phyloP scores from a whole-genome alignment of 2,329 filamentous ascomycete species.

The Aplosporella prunicola region DNA sequence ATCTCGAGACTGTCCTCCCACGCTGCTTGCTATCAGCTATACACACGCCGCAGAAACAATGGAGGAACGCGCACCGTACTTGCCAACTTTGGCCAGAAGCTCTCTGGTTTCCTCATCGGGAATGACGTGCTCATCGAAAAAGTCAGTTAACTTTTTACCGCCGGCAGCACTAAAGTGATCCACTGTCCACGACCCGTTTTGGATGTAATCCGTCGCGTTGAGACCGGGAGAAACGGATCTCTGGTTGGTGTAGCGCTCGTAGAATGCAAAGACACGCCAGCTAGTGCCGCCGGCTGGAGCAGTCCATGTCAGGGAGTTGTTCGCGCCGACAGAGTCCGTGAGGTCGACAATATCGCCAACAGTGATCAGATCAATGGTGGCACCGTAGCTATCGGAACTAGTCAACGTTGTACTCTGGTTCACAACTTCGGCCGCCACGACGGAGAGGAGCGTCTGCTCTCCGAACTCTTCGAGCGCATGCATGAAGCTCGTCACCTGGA shows the following conservation, averaged over 20 bases:
- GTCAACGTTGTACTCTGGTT: too few species aligned
- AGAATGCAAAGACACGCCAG: slow-evolving; percentile 16
- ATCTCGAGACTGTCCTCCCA: slow-evolving; percentile 29
- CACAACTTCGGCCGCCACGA: slow-evolving; percentile 14
- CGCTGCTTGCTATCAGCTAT: slow-evolving; percentile 5
- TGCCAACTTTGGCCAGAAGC: slow-evolving; percentile 18
- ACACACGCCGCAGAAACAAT: background rate
- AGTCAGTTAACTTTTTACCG: slow-evolving; percentile 18
- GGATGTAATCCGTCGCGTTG: slow-evolving; percentile 19
- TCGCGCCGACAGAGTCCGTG: slow-evolving; percentile 10
- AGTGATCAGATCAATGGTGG: background rate
- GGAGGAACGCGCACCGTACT: slow-evolving; percentile 17
- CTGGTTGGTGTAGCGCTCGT: slow-evolving; percentile 16
- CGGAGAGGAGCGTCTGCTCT: slow-evolving; percentile 12
- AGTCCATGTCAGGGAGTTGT: slow-evolving; percentile 13
- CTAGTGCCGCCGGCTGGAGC: slow-evolving; percentile 11
- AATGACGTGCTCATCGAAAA: slow-evolving; percentile 25
- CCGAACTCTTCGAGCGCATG: slow-evolving; percentile 15
- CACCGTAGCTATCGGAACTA: background rate
- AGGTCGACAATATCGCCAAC: slow-evolving; percentile 12
- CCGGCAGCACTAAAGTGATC: slow-evolving; percentile 24
- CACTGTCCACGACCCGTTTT: slow-evolving; percentile 26
- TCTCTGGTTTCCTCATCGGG: slow-evolving; percentile 13
- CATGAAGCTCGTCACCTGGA: slow-evolving; percentile 13
- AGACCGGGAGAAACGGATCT: slow-evolving; percentile 12